These are phyloP conservation scores for Metschnikowia arizonensis DNA, from an alignment of 805 yeast genomes.

Conservation along the genomic window DNA sequence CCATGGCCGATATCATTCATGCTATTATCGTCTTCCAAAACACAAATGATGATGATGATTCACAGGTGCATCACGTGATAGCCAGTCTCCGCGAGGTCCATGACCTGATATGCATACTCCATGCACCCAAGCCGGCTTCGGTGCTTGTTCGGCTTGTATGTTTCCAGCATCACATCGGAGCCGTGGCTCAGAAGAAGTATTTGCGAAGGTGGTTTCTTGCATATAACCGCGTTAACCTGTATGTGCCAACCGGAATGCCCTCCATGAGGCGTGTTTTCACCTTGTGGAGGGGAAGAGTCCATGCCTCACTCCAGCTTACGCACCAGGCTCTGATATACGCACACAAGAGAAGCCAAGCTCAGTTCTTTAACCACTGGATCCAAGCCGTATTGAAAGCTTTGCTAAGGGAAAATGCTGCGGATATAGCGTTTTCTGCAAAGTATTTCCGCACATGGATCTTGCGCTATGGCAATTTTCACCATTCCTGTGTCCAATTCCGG, in stretches of 20 bases:
- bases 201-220: neutral
- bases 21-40: conserved; percentile 30
- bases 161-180: neutral
- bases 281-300: neutral
- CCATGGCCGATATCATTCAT: conserved; percentile 19
- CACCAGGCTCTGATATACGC: neutral
- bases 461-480: neutral
- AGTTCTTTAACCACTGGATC: conserved; percentile 1
- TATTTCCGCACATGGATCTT: too few species aligned
- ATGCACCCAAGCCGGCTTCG: neutral
- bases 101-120: neutral
- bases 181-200: neutral
- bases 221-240: neutral
- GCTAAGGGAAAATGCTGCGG: neutral
- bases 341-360: neutral
- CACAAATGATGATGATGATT: conserved; percentile 15
- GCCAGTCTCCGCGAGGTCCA: neutral
- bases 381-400: neutral
- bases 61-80: neutral
- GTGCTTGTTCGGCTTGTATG: neutral
- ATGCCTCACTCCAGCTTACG: neutral
- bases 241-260: neutral
- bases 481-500: too few species aligned
- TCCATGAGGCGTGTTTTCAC: neutral
- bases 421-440: neutral